Evolutionary conservation across 1,284 basidiomycete species (phyloP).

Genomic region (Trichosporon sp.): DNA sequence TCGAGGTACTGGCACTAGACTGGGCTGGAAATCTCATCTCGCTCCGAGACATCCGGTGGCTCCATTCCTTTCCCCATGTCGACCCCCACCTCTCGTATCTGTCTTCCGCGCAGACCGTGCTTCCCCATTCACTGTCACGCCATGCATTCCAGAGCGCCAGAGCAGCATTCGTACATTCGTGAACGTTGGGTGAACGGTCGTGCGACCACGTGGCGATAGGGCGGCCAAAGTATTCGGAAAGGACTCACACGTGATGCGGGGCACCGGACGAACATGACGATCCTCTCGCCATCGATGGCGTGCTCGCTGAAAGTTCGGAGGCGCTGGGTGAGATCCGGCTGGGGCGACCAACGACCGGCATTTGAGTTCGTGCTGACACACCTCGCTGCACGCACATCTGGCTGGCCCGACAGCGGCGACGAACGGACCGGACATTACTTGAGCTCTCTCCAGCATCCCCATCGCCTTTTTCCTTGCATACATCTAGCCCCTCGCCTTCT

Average conservation of each 20-base stretch:
- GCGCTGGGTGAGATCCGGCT: background rate
- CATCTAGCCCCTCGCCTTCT: background rate
- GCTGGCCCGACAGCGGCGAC: background rate
- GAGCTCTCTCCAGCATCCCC: background rate
- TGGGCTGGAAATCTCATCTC: too few species aligned
- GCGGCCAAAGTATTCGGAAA: background rate
- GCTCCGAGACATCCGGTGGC: too few species aligned
- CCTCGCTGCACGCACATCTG: background rate
- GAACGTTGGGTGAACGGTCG: background rate
- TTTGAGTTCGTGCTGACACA: background rate
- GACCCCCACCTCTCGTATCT: too few species aligned
- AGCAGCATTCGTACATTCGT: background rate
- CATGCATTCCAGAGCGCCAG: background rate
- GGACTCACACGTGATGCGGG: background rate
- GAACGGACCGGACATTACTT: background rate
- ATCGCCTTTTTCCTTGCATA: background rate
- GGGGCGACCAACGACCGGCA: background rate
- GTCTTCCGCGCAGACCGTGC: too few species aligned
- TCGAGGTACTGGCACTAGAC: too few species aligned
- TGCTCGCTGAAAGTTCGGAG: background rate
- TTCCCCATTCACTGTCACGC: background rate
- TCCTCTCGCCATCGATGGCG: constrained; percentile 1
- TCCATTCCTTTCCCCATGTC: too few species aligned
- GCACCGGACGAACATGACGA: background rate
- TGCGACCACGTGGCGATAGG: background rate